Evolutionary conservation across 179 eudicot genomes (phyloP).

Genomic region (Sideroxylon spinosum): DNA sequence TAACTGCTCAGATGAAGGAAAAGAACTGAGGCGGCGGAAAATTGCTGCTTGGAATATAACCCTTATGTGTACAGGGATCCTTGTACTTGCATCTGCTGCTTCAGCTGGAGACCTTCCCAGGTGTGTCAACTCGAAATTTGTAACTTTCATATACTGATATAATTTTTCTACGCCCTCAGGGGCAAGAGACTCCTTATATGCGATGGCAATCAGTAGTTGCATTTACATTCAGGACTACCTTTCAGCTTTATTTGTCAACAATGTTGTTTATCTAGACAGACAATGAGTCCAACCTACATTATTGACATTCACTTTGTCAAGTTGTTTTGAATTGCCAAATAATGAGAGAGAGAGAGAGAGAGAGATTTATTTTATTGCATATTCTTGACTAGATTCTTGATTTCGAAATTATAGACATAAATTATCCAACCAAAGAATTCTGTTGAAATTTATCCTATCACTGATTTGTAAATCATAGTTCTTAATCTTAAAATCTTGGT

Average conservation of each 20-base stretch:
- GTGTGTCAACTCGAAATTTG: slow-evolving; percentile 23
- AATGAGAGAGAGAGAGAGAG: too few species aligned
- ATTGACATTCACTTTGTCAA: too few species aligned
- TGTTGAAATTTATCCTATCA: too few species aligned
- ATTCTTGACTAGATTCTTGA: too few species aligned
- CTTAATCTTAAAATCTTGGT: too few species aligned
- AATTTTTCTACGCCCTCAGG: neutral
- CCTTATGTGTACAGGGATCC: slow-evolving; percentile 32
- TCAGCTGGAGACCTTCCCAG: slow-evolving; percentile 47
- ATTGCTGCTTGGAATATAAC: slow-evolving; percentile 47
- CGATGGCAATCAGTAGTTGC: neutral
- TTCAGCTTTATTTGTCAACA: neutral
- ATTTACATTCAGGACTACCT: neutral
- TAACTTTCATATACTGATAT: neutral
- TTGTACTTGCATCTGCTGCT: slow-evolving; percentile 51
- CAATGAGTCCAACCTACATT: too few species aligned
- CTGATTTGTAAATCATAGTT: too few species aligned
- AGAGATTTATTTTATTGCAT: too few species aligned
- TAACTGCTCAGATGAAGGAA: slow-evolving; percentile 24
- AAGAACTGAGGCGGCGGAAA: slow-evolving; percentile 33
- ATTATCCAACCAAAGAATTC: too few species aligned
- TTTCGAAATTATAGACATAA: too few species aligned
- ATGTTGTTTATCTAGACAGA: too few species aligned
- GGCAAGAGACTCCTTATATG: neutral
- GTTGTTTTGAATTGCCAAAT: too few species aligned